Conservation (phyloP, 2,329 filamentous ascomycete species). For the Alternaria alternata region DNA sequence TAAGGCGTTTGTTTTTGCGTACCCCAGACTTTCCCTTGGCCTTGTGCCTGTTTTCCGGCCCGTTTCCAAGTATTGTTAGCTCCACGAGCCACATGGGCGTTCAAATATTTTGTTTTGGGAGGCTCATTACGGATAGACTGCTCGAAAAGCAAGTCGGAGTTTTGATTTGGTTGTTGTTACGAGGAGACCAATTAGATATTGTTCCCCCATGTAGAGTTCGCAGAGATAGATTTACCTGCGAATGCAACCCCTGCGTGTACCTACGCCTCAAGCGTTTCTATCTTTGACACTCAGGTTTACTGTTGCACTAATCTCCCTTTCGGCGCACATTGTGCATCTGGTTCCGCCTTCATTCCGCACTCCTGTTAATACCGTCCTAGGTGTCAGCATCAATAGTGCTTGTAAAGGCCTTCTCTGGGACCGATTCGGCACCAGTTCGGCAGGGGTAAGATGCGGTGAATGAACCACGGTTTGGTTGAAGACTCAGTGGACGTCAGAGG, state of each 20-base stretch:
- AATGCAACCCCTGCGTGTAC: slow-evolving; percentile 4
- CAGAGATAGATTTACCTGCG: slow-evolving; percentile 8
- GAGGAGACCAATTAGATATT: neutral
- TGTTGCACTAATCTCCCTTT: neutral
- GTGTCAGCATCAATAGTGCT: neutral
- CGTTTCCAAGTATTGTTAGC: slow-evolving; percentile 22
- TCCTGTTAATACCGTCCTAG: neutral
- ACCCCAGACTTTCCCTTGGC: slow-evolving; percentile 8
- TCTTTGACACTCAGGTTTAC: neutral
- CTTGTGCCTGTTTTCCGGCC: slow-evolving; percentile 10
- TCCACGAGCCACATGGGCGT: slow-evolving; percentile 32
- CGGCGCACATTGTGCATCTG: neutral
- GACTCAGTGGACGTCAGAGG: slow-evolving; percentile 6
- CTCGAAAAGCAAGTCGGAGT: slow-evolving; percentile 11
- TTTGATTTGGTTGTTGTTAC: slow-evolving; percentile 4
- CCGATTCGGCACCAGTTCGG: slow-evolving; percentile 9
- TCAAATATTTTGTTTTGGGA: slow-evolving; percentile 14
- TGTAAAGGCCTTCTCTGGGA: neutral
- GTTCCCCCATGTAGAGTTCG: slow-evolving; percentile 1
- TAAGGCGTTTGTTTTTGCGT: slow-evolving; percentile 20
- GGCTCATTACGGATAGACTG: neutral
- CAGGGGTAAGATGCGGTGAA: slow-evolving; percentile 19
- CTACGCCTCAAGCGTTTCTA: neutral
- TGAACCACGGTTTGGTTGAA: slow-evolving; percentile 16
- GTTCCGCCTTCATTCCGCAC: neutral